A percentile compares a stretch with the other conserved stretches of the same genome.
These are phyloP conservation scores for Metschnikowia koreensis DNA, from an alignment of 805 yeast species.

Conservation along the genomic window DNA sequence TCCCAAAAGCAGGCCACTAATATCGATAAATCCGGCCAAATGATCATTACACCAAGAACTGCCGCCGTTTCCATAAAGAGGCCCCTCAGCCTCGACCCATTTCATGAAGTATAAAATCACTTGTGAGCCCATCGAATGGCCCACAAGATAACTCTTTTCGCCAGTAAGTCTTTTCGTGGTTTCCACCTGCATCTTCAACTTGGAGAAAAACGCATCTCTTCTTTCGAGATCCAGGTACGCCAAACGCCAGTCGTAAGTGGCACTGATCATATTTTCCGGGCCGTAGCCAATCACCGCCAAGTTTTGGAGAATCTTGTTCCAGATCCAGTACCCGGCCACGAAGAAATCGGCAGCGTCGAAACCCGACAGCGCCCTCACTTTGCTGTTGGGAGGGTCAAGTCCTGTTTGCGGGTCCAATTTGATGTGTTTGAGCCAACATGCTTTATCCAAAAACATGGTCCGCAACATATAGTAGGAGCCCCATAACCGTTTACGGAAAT, in stretches of 20 bases:
- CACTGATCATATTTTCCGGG: conserved; percentile 85
- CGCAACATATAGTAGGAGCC: conserved; percentile 94
- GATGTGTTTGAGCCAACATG: conserved; percentile 91
- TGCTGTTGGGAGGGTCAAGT: conserved; percentile 81
- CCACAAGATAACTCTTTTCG: conserved; percentile 73
- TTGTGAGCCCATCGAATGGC: conserved; percentile 98
- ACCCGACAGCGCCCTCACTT: conserved; percentile 88
- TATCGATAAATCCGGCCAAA: conserved; percentile 77
- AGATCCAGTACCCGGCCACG: conserved; percentile 97
- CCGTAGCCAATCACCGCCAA: conserved; percentile 93
- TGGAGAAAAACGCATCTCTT: conserved; percentile 82
- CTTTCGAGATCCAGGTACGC: conserved; percentile 84
- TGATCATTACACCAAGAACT: conserved; percentile 81
- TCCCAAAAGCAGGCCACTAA: conserved; percentile 87
- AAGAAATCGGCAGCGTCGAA: conserved; percentile 96
- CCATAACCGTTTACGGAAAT: conserved; percentile 92
- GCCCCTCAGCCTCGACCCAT: conserved; percentile 93
- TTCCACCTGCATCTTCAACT: conserved; percentile 74
- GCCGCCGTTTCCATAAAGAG: conserved; percentile 88
- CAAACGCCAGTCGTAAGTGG: conserved; percentile 95
- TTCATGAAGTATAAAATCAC: conserved; percentile 83
- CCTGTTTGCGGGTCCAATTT: conserved; percentile 91
- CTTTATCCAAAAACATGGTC: conserved; percentile 87
- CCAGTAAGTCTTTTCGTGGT: conserved; percentile 46
- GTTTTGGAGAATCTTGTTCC: conserved; percentile 95